A percentile compares a stretch with the other conserved stretches of the same genome.
Evolutionary conservation across 2,329 filamentous ascomycete species (phyloP).

Genomic region (Pseudocercospora eumusae): DNA sequence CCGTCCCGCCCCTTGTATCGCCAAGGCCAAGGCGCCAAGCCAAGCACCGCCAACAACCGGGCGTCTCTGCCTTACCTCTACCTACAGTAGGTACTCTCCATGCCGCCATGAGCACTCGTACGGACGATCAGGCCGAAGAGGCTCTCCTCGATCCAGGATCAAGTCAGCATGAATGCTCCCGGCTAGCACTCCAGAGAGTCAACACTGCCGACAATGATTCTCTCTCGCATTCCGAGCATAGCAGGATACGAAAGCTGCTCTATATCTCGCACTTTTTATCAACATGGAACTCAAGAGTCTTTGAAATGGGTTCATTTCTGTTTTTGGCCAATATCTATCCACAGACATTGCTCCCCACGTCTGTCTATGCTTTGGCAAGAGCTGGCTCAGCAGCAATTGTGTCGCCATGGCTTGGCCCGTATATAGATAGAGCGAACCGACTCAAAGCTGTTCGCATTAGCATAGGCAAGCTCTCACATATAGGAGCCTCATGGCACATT

Average conservation of each 20-base stretch:
- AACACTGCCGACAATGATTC: neutral
- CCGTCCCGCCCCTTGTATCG: neutral
- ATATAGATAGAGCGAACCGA: constrained; percentile 57
- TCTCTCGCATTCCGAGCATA: constrained; percentile 10
- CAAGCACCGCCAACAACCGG: neutral
- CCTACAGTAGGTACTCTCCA: too few relatives aligned
- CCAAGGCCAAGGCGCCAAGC: too few relatives aligned
- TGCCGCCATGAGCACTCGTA: neutral
- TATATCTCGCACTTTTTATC: constrained; percentile 53
- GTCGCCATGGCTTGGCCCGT: constrained; percentile 59
- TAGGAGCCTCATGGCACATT: neutral
- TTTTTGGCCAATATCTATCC: constrained; percentile 51
- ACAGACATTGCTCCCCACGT: constrained; percentile 64
- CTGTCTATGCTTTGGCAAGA: constrained; percentile 67
- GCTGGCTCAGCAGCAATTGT: constrained; percentile 60
- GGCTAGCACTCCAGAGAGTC: neutral
- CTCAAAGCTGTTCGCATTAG: constrained; percentile 44
- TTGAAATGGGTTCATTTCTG: constrained; percentile 54
- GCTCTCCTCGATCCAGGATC: neutral
- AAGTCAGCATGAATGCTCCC: neutral
- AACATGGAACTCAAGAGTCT: constrained; percentile 52
- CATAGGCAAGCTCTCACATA: constrained; percentile 36
- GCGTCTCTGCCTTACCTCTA: too few relatives aligned
- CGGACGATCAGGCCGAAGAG: neutral
- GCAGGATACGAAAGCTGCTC: constrained; percentile 31